Evolutionary conservation across 2,329 filamentous ascomycete genomes (phyloP), one percentile per base, ranked within the genome.

Genomic region (Fusarium sterilihyphosum): DNA sequence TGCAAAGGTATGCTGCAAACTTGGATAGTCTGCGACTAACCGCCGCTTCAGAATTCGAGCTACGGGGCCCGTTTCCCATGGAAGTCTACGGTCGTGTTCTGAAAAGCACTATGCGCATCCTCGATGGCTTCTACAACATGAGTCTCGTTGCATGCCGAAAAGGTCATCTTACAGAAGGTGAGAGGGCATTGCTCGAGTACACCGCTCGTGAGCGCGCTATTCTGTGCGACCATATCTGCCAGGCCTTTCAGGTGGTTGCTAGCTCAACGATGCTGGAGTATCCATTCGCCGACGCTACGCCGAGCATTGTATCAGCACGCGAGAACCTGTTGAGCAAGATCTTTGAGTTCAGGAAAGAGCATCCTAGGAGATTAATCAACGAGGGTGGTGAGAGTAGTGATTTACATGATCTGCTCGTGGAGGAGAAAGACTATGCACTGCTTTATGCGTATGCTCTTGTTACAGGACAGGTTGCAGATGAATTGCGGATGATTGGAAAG

Each of bases 91-190:
- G 89, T 3, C 89, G 91, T 26, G 93, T 98, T 58, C 87, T 98
- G 78, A 89, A 90, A 33, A 92, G 92, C 12, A 98, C 95, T 0
- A 92, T 92, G 68, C 91, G 92, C 26, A 94, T 98, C 82, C 90
- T 98, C 3, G 95, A 98, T 82, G 92, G 94, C 22, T 98, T 98
- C 81, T 95, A 98, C 79, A 94, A 95, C 57, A 98, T 99, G 94
- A 97, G 96, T 70, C 90, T 98, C 8, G 92, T 98, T 65, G 95
- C 97, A 31, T 89, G 93, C 78, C 95, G 95, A 78, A 94, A 96
- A 63, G 86, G 92, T 3, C 89, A 90, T 38, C 89, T 94, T 1
- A 94, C 92, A 4, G 90, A 92, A 24, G 95, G 96, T 2, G 96
- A 98, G 83, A 91, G 92, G 57, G 91, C 92, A 4, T 88, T 98